A percentile compares a stretch with the other conserved stretches of the same genome.
Conservation (phyloP, 331 rosid species). For the Stylosanthes scabra region DNA sequence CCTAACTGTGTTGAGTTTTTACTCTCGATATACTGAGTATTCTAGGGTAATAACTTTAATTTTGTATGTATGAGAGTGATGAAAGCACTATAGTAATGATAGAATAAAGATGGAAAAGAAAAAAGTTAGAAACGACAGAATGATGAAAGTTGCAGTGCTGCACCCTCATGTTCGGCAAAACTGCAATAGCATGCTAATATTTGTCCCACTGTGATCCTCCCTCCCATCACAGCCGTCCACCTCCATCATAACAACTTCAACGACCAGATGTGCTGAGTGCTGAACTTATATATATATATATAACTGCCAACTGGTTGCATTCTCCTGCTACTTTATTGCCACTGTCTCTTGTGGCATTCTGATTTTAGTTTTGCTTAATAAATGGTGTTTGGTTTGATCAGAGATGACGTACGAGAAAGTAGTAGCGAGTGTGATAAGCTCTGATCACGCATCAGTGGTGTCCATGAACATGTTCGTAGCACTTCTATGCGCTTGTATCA, state of each 20-base stretch:
- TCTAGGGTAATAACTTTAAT: neutral
- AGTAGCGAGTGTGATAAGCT: constrained; percentile 48
- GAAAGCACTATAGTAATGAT: neutral
- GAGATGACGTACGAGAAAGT: constrained; percentile 27
- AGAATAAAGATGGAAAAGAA: neutral
- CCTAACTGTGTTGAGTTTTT: too few relatives aligned
- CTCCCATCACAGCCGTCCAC: neutral
- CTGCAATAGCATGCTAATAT: constrained; percentile 19
- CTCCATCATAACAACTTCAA: neutral
- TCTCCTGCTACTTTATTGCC: neutral
- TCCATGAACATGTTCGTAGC: constrained; percentile 87
- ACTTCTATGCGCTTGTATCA: constrained; percentile 89
- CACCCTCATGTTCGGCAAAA: neutral
- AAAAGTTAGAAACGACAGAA: constrained; percentile 44
- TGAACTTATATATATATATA: neutral
- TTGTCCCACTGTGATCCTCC: neutral
- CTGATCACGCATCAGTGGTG: constrained; percentile 84
- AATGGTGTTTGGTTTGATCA: too few relatives aligned
- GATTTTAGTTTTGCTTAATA: neutral
- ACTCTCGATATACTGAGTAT: neutral
- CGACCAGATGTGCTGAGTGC: neutral
- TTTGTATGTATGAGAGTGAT: neutral
- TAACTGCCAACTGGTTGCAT: neutral
- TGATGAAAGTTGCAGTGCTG: constrained; percentile 37
- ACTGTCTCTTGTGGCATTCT: neutral